Evolutionary conservation across 1,284 basidiomycete species (phyloP).

Genomic region (Takashimella tepidaria): DNA sequence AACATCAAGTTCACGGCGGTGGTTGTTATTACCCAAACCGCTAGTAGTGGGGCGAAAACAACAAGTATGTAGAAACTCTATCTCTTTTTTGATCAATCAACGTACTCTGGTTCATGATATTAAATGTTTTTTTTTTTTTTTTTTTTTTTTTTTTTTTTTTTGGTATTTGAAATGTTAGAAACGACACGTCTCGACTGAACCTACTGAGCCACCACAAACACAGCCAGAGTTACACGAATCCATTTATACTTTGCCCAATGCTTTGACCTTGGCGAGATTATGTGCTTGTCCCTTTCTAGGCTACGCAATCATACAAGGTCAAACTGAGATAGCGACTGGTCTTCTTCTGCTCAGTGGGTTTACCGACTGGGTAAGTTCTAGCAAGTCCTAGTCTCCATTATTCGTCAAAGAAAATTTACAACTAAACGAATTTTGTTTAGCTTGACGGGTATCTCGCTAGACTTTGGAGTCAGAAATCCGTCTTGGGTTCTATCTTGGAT

Average conservation of each 20-base stretch:
- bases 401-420: neutral
- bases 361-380: constrained; percentile 71
- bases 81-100: too few species aligned
- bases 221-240: constrained; percentile 61
- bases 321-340: constrained; percentile 72
- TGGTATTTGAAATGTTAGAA: too few species aligned
- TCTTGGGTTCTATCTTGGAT: constrained; percentile 90
- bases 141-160: too few species aligned
- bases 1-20: too few species aligned
- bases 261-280: constrained; percentile 82
- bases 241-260: constrained; percentile 91
- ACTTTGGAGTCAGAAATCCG: constrained; percentile 74
- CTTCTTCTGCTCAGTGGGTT: constrained; percentile 82
- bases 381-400: neutral
- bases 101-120: too few species aligned
- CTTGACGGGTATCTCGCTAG: constrained; percentile 87
- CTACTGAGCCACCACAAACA: neutral
- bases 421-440: too few species aligned
- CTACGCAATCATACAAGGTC: constrained; percentile 80
- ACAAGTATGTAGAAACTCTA: too few species aligned
- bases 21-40: too few species aligned
- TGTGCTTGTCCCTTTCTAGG: constrained; percentile 82
- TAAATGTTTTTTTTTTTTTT: too few species aligned
- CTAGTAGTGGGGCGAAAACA: too few species aligned
- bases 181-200: too few species aligned